Evolutionary conservation across 1,284 basidiomycete species (phyloP), one percentile per base, ranked within the genome.

Genomic region (Fomitopsis palustris): DNA sequence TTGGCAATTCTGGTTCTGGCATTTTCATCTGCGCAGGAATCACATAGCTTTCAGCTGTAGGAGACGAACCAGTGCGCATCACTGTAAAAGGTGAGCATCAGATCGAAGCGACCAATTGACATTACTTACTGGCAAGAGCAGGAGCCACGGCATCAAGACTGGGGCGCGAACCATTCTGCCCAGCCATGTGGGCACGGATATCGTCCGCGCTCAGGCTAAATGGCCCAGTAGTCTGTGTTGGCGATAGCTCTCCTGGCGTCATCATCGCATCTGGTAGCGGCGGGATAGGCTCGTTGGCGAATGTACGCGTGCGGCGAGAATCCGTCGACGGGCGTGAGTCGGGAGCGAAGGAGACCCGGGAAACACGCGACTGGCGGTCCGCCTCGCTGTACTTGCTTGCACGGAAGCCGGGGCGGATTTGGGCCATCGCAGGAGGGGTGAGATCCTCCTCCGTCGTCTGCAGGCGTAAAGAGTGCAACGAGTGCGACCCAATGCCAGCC

Each of bases 301-400:
- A 86, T 0, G 82, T 83, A 45, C 87, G 81, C 1, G 79, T 79
- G 41, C 81, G 77, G 55, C 86, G 78, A 4, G 79, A 78, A 25
- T 88, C 87, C 25, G 72, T 72, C 12, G 83, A 87, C 2, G 86
- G 86, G 27, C 87, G 81, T 10, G 81, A 77, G 59, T 87, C 85
- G n/a, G 82, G 77, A 4, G 89, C 90, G 65, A 93, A 91, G 0
- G 89, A 92, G 9, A 92, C 78, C 29, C 81, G 75, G 19, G 81
- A 81, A 0, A 78, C 74, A 53, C 80, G 78, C 53, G 80, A 78
- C 25, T 71, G 75, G n/a, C 57, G 51, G 21, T 57, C 59, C 5
- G 59, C 56, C 54, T 61, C 65, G 67, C 45, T 58, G 58, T 70
- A 69, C 33, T 70, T 69, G 31, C 67, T 69, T 25, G 72, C 69